Conservation (phyloP, 495 filamentous ascomycete species). For the Lophium mytilinum region DNA sequence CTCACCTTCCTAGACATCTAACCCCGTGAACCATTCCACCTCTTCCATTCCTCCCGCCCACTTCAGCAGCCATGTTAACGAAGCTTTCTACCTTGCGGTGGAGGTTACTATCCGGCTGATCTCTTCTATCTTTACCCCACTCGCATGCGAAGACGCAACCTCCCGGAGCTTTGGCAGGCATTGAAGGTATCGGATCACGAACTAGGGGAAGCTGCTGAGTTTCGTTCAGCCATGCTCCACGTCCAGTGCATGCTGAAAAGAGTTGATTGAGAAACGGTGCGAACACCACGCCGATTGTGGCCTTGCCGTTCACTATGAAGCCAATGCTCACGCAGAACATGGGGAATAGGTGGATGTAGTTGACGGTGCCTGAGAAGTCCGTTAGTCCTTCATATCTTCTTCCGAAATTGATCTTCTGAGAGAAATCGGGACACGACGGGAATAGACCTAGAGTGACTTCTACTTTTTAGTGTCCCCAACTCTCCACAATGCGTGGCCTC, state of each 20-base stretch:
- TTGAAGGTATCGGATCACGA: conserved; percentile 47
- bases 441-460: too few relatives aligned
- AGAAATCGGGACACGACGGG: too few relatives aligned
- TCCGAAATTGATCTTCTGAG: not conserved
- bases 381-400: not conserved
- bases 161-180: conserved; percentile 53
- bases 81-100: conserved; percentile 61
- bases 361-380: conserved; percentile 47
- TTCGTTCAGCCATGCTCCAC: conserved; percentile 60
- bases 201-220: conserved; percentile 50
- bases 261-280: conserved; percentile 56
- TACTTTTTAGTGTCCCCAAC: too few relatives aligned
- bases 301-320: conserved; percentile 47
- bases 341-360: conserved; percentile 64
- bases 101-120: conserved; percentile 53
- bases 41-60: conserved; percentile 49
- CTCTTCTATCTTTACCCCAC: conserved; percentile 64
- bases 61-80: conserved; percentile 59
- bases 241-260: conserved; percentile 52
- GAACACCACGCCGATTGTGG: conserved; percentile 58
- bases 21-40: conserved; percentile 56
- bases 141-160: conserved; percentile 63
- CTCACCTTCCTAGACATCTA: conserved; percentile 46
- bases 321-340: conserved; percentile 67
- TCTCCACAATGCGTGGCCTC: too few relatives aligned